Conservation (phyloP, 305 asterid species). For the Fraxinus floribunda region DNA sequence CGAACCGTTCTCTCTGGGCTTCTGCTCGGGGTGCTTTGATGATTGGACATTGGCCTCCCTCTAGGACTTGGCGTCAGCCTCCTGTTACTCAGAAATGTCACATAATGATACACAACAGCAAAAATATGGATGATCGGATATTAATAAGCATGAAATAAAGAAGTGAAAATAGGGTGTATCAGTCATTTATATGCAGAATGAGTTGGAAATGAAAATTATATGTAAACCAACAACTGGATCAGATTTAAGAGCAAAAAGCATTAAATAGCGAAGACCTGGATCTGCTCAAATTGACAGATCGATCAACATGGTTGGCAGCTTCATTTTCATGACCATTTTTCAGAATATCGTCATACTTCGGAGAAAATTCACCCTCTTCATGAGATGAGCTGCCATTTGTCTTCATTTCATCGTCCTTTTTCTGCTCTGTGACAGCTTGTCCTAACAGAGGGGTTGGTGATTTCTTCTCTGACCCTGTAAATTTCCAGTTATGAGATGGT, state of each 20-base stretch:
- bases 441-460: constrained; percentile 29
- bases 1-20: constrained; percentile 41
- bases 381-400: constrained; percentile 35
- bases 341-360: constrained; percentile 36
- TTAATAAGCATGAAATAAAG: not conserved
- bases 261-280: constrained; percentile 50
- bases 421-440: constrained; percentile 32
- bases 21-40: constrained; percentile 37
- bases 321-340: constrained; percentile 48
- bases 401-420: constrained; percentile 34
- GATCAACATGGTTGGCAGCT: constrained; percentile 24
- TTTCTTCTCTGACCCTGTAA: constrained; percentile 39
- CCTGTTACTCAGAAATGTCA: constrained; percentile 36
- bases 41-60: constrained; percentile 39
- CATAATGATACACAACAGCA: not conserved
- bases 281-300: constrained; percentile 44
- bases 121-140: not conserved
- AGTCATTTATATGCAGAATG: not conserved
- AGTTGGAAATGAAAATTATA: not conserved
- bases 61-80: constrained; percentile 46
- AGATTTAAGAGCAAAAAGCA: constrained; percentile 7
- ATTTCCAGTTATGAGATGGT: constrained; percentile 12
- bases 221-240: constrained; percentile 1
- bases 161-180: not conserved
- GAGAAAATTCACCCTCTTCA: constrained; percentile 65